phyloP scores from a whole-genome alignment of 805 yeast genomes.

The Cyberlindnera bimundalis region DNA sequence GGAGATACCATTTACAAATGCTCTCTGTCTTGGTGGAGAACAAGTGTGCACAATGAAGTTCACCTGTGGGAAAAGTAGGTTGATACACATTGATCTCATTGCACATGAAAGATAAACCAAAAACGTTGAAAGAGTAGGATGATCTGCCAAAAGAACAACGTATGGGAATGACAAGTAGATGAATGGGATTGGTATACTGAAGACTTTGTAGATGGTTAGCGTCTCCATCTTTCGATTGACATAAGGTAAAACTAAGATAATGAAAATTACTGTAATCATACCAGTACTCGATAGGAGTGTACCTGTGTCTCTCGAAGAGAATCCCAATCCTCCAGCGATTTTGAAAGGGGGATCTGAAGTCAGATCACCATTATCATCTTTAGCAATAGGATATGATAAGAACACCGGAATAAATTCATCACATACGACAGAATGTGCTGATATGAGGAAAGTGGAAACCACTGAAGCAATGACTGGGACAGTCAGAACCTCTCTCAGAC shows the following conservation, averaged over 20 bases:
- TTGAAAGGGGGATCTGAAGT: constrained; percentile 44
- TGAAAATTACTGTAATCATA: constrained; percentile 41
- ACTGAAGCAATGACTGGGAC: neutral
- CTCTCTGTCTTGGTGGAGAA: constrained; percentile 12
- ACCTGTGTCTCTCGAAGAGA: constrained; percentile 38
- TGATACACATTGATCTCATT: constrained; percentile 1
- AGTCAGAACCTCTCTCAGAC: neutral
- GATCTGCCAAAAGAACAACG: constrained; percentile 8
- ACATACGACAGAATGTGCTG: constrained; percentile 13
- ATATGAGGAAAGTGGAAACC: constrained; percentile 3
- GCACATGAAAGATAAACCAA: neutral
- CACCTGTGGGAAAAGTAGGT: constrained; percentile 10
- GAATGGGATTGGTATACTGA: constrained; percentile 10
- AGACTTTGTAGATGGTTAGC: constrained; percentile 8
- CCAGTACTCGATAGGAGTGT: constrained; percentile 48
- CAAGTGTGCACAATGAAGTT: constrained; percentile 10
- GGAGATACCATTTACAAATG: constrained; percentile 13
- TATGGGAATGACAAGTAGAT: constrained; percentile 6
- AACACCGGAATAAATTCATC: constrained; percentile 17
- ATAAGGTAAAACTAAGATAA: constrained; percentile 33
- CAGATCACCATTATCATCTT: constrained; percentile 16
- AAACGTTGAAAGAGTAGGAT: neutral
- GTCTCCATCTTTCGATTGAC: constrained; percentile 9
- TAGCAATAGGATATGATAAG: constrained; percentile 2
- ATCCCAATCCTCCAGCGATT: constrained; percentile 51